These are phyloP conservation scores for Coniochaeta hoffmannii DNA, from an alignment of 2,329 filamentous ascomycete genomes.

Conservation along the genomic window DNA sequence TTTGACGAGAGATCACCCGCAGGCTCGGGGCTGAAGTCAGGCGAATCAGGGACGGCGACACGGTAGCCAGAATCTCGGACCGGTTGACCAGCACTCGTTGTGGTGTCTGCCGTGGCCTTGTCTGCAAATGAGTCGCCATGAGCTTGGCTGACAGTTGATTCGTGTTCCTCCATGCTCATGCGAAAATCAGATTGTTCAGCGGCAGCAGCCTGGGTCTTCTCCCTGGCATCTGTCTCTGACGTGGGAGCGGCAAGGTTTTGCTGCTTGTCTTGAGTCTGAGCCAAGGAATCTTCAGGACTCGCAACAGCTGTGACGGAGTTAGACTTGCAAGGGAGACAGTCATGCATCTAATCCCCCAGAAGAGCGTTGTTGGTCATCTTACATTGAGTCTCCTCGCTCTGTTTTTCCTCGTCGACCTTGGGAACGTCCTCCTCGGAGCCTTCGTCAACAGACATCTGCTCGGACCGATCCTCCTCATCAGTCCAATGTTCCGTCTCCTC, in stretches of 20 bases:
- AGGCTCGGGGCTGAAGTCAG: slow-evolving; percentile 8
- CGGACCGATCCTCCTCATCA: not conserved
- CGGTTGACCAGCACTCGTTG: not conserved
- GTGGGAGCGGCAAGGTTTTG: not conserved
- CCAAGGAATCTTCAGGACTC: not conserved
- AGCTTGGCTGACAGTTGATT: not conserved
- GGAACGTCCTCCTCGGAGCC: not conserved
- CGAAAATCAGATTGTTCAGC: not conserved
- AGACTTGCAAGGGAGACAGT: not conserved
- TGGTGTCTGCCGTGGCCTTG: not conserved
- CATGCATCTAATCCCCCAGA: too few species aligned
- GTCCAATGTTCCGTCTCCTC: slow-evolving; percentile 15
- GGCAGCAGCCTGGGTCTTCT: not conserved
- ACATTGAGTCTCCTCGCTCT: not conserved
- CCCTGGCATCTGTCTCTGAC: not conserved
- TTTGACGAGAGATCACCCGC: not conserved
- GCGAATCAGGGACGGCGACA: slow-evolving; percentile 8
- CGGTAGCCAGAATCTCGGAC: slow-evolving; percentile 9
- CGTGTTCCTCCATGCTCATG: not conserved
- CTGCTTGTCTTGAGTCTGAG: not conserved
- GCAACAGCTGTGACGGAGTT: not conserved
- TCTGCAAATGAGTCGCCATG: not conserved
- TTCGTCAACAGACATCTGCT: not conserved
- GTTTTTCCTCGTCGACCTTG: not conserved
- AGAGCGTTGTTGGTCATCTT: not conserved